Percentiles rank a stretch among this genome's conserved stretches.
Conservation (phyloP, 2,329 filamentous ascomycete species). For the Leptosphaerulina australis region DNA sequence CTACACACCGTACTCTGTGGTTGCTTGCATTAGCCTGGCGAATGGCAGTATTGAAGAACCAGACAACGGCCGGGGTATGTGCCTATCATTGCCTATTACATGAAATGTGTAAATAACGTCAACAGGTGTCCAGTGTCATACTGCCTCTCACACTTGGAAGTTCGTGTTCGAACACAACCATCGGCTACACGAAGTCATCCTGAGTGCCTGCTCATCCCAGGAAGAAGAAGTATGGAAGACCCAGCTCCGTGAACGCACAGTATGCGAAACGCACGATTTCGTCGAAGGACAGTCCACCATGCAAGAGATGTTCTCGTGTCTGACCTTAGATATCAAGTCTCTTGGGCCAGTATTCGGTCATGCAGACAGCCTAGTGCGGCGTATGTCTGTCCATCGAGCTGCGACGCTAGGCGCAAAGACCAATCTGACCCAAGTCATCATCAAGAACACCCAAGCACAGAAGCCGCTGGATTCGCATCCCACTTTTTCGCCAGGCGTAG, state of each 20-base stretch:
- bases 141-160: conserved; percentile 90
- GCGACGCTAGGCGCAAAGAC: conserved; percentile 74
- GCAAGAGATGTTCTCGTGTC: conserved; percentile 64
- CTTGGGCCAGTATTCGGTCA: conserved; percentile 78
- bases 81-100: background rate
- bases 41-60: conserved; percentile 71
- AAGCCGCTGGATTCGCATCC: conserved; percentile 60
- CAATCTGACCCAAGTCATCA: conserved; percentile 75
- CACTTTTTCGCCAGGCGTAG: conserved; percentile 56
- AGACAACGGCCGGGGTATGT: conserved; percentile 74
- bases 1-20: conserved; percentile 72
- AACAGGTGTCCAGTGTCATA: conserved; percentile 83
- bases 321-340: conserved; percentile 73
- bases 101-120: conserved; percentile 17
- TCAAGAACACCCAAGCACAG: conserved; percentile 80
- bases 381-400: conserved; percentile 78
- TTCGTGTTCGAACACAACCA: conserved; percentile 79
- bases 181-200: conserved; percentile 80
- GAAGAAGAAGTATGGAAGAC: conserved; percentile 83
- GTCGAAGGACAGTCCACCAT: conserved; percentile 56
- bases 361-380: conserved; percentile 67
- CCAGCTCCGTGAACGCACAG: conserved; percentile 63
- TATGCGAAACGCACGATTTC: conserved; percentile 58
- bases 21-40: conserved; percentile 73
- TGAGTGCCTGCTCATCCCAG: conserved; percentile 81